Percentiles rank a stretch among this genome's conserved stretches.
Conservation (phyloP, 2,329 filamentous ascomycete species). For the Periconia sp. region DNA sequence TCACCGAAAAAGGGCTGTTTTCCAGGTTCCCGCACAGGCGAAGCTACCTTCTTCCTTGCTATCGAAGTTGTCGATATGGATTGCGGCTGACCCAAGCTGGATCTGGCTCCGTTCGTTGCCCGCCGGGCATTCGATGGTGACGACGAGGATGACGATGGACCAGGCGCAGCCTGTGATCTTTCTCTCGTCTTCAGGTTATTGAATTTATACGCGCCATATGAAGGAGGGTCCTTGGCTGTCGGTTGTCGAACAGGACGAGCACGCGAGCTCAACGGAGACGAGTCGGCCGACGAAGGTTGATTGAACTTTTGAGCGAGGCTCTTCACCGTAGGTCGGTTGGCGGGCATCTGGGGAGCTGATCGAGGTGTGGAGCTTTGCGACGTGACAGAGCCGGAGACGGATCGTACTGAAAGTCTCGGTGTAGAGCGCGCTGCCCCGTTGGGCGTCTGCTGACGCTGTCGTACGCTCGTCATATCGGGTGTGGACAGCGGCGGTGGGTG, state of each 20-base stretch:
- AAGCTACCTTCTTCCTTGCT: constrained; percentile 25
- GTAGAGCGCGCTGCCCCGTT: constrained; percentile 30
- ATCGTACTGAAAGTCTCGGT: constrained; percentile 25
- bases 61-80: constrained; percentile 12
- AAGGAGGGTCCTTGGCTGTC: neutral
- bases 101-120: constrained; percentile 23
- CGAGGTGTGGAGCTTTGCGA: constrained; percentile 20
- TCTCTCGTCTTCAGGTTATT: constrained; percentile 40
- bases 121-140: constrained; percentile 28
- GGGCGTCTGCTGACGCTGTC: constrained; percentile 29
- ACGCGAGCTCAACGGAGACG: constrained; percentile 24
- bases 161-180: constrained; percentile 36
- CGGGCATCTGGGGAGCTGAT: constrained; percentile 20
- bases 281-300: constrained; percentile 30
- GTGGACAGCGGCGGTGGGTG: constrained; percentile 11
- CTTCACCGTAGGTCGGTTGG: constrained; percentile 36
- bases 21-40: constrained; percentile 24
- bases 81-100: constrained; percentile 25
- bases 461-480: constrained; percentile 24
- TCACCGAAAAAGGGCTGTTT: constrained; percentile 41
- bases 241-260: constrained; percentile 18
- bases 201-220: constrained; percentile 39
- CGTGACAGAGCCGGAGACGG: constrained; percentile 33
- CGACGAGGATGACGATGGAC: constrained; percentile 1
- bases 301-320: constrained; percentile 42